These are phyloP conservation scores for Arthrobotrys entomopaga DNA, from an alignment of 2,329 filamentous ascomycete genomes.

Conservation along the genomic window DNA sequence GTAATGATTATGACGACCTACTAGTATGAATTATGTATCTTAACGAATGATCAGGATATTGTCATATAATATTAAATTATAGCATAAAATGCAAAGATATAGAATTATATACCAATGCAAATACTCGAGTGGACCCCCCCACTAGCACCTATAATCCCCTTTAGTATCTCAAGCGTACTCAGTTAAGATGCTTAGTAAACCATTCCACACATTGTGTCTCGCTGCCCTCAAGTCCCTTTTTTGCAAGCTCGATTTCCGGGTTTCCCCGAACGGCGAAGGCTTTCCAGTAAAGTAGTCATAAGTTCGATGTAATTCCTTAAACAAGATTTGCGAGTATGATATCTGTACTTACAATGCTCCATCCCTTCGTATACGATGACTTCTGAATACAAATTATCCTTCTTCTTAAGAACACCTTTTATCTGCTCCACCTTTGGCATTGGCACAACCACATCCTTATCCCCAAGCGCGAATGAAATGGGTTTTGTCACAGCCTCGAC, in stretches of 20 bases:
- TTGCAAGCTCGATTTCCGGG: constrained; percentile 57
- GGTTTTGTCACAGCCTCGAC: constrained; percentile 65
- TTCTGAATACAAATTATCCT: constrained; percentile 61
- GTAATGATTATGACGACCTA: neutral
- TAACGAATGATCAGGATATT: too few species aligned
- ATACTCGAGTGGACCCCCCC: too few species aligned
- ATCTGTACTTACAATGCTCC: constrained; percentile 60
- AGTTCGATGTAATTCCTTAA: too few species aligned
- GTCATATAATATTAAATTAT: too few species aligned
- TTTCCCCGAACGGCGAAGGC: constrained; percentile 62
- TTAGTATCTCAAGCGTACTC: neutral
- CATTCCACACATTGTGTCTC: constrained; percentile 60
- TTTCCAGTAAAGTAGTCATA: constrained; percentile 6
- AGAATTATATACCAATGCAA: too few species aligned
- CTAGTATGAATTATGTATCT: neutral
- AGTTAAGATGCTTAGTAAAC: constrained; percentile 58
- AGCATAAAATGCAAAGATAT: too few species aligned
- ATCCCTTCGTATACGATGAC: constrained; percentile 62
- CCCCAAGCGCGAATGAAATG: constrained; percentile 65
- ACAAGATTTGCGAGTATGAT: neutral
- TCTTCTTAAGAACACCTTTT: constrained; percentile 61
- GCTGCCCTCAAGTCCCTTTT: constrained; percentile 58
- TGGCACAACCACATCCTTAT: constrained; percentile 64
- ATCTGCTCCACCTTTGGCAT: constrained; percentile 61
- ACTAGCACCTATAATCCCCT: too few species aligned